Percentiles rank a stretch among this genome's conserved stretches.
Evolutionary conservation across 129 eudicot species (phyloP).

Genomic region (Tagetes patula): DNA sequence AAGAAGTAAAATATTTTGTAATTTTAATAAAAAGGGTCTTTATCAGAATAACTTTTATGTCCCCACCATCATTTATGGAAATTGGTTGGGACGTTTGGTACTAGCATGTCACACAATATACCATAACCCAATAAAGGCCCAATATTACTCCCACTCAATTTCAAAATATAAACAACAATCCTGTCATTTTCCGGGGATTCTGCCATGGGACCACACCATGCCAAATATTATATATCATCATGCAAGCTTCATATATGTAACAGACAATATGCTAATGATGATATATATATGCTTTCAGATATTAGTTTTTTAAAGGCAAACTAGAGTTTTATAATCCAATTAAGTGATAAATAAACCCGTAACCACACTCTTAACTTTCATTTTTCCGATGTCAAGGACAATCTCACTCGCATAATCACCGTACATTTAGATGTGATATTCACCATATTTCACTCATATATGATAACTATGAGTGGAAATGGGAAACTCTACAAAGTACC

Average conservation of each 20-base stretch:
- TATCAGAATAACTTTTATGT: constrained; percentile 7
- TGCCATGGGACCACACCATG: constrained; percentile 15
- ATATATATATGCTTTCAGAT: background rate
- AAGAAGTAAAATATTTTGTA: background rate
- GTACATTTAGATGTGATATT: no score
- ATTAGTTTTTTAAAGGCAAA: background rate
- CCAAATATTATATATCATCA: constrained; percentile 1
- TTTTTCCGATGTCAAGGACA: no score
- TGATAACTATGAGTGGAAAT: no score
- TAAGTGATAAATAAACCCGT: background rate
- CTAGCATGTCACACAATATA: constrained; percentile 34
- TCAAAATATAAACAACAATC: constrained; percentile 20
- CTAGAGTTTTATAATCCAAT: background rate
- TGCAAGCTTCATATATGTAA: background rate
- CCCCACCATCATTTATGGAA: constrained; percentile 35
- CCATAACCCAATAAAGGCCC: constrained; percentile 26
- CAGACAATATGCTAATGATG: background rate
- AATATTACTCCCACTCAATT: constrained; percentile 2
- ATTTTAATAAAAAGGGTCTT: background rate
- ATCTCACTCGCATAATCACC: no score
- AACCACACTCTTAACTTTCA: no score
- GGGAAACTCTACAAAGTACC: no score
- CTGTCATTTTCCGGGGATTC: constrained; percentile 31
- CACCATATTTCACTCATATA: no score
- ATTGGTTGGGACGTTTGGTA: constrained; percentile 31